phyloP scores from a whole-genome alignment of 352 stramenopile species.

The Pythium sukuiense region DNA sequence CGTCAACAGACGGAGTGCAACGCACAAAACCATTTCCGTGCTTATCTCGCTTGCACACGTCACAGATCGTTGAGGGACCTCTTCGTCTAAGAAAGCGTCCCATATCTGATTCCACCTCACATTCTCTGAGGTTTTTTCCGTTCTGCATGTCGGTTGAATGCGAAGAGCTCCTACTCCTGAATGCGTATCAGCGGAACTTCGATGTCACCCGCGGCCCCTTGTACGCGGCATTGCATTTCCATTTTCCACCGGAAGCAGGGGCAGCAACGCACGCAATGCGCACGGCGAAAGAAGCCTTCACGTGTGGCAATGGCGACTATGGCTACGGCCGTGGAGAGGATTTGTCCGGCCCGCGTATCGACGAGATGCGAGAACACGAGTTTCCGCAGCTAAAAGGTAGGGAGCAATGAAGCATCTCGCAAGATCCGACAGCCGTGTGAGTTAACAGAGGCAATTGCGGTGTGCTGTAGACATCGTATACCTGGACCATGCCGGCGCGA shows the following conservation, averaged over 20 bases:
- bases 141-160: background rate
- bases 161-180: slow-evolving; percentile 1
- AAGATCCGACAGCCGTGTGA: background rate
- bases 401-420: background rate
- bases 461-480: slow-evolving; percentile 41
- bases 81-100: background rate
- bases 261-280: slow-evolving; percentile 8
- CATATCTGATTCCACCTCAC: background rate
- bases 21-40: too few species aligned
- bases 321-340: slow-evolving; percentile 15
- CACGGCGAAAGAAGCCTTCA: slow-evolving; percentile 20
- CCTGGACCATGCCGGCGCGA: slow-evolving; percentile 84
- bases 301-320: slow-evolving; percentile 11
- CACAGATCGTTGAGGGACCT: background rate
- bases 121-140: slow-evolving; percentile 3
- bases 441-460: background rate
- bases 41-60: background rate
- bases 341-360: slow-evolving; percentile 1
- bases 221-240: too few species aligned
- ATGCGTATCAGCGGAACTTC: slow-evolving; percentile 7
- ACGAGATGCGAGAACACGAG: slow-evolving; percentile 15
- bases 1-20: too few species aligned
- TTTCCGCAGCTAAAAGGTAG: slow-evolving; percentile 26
- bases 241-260: background rate
- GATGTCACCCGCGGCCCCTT: background rate